phyloP scores from a whole-genome alignment of 1,284 basidiomycete genomes.

The Pseudozyma sp. region DNA sequence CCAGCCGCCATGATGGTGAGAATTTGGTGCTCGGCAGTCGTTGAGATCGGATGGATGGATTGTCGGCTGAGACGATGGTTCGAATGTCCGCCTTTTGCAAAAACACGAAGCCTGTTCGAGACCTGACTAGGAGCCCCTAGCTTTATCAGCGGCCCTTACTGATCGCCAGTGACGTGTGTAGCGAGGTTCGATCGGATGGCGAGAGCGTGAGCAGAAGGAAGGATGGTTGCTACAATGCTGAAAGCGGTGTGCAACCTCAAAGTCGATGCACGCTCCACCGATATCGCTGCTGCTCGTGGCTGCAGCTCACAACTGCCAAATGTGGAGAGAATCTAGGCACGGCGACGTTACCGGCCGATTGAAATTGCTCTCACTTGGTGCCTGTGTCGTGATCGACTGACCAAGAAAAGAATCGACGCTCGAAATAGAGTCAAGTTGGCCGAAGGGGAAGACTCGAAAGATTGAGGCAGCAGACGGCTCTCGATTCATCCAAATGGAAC shows the following conservation, averaged over 20 bases:
- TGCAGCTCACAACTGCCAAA: background rate
- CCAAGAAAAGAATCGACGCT: background rate
- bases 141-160: no score
- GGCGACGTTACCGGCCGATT: conserved; percentile 3
- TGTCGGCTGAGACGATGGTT: background rate
- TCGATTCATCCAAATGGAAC: background rate
- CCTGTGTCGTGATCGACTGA: conserved; percentile 9
- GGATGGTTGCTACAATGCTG: background rate
- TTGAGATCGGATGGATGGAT: conserved; percentile 19
- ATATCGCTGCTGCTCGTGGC: background rate
- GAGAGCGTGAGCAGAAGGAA: background rate
- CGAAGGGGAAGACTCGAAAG: background rate
- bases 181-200: background rate
- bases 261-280: conserved; percentile 10
- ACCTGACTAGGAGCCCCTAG: no score
- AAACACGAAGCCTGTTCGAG: background rate
- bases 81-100: background rate
- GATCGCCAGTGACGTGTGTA: no score
- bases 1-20: conserved; percentile 52
- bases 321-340: conserved; percentile 6
- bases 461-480: conserved; percentile 5
- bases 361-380: background rate
- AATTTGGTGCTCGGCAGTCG: conserved; percentile 1
- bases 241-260: background rate
- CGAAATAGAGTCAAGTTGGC: background rate